Conservation (phyloP, 495 filamentous ascomycete genomes). For the Sporormia fimetaria region DNA sequence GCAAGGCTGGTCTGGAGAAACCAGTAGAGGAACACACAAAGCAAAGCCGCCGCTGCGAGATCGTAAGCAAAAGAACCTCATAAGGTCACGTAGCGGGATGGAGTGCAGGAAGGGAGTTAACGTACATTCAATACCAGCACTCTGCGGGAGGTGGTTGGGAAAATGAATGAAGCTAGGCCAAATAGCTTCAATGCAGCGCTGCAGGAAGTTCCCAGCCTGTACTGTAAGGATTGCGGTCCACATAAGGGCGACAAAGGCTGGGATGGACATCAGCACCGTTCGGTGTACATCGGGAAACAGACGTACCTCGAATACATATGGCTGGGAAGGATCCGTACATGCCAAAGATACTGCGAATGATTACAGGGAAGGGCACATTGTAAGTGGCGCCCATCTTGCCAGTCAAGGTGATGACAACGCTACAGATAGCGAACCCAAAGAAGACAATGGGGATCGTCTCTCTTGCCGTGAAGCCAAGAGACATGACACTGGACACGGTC, state of each 20-base stretch:
- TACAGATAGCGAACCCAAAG: constrained; percentile 37
- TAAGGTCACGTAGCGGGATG: too few species aligned
- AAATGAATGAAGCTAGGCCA: constrained; percentile 56
- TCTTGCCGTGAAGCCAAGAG: constrained; percentile 39
- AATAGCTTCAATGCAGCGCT: constrained; percentile 46
- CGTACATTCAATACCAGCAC: constrained; percentile 37
- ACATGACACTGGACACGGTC: constrained; percentile 35
- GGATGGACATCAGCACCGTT: constrained; percentile 20
- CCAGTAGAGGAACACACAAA: constrained; percentile 43
- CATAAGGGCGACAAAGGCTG: constrained; percentile 40
- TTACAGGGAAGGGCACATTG: constrained; percentile 79
- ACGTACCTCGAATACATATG: constrained; percentile 35
- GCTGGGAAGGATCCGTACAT: constrained; percentile 62
- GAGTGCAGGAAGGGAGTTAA: neutral
- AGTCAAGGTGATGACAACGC: constrained; percentile 37
- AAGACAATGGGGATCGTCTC: constrained; percentile 40
- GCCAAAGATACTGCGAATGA: constrained; percentile 63
- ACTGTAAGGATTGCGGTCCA: constrained; percentile 42
- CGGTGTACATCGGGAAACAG: constrained; percentile 2
- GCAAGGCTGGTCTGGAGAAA: constrained; percentile 35
- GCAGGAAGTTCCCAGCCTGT: constrained; percentile 37
- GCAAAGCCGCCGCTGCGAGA: constrained; percentile 33
- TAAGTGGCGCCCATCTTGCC: constrained; percentile 56
- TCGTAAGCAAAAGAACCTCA: neutral
- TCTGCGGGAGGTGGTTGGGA: constrained; percentile 39